Evolutionary conservation across 768 basidiomycete species (phyloP).

Genomic region (Suillus tomentosus): DNA sequence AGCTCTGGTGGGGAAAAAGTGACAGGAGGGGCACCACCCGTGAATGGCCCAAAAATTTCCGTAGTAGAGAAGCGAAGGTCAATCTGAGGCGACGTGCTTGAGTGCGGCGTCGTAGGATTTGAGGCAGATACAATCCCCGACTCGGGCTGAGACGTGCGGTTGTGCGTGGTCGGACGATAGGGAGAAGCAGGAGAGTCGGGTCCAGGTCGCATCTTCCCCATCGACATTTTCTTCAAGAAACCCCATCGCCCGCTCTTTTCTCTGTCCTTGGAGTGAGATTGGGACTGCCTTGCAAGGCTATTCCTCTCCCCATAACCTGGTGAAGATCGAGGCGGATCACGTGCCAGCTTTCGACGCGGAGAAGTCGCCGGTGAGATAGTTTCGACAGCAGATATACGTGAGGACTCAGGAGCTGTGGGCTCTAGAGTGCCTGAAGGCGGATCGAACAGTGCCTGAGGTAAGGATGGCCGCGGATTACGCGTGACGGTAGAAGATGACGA

Average conservation of each 20-base stretch:
- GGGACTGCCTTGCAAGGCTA: constrained; percentile 21
- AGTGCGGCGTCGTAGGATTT: constrained; percentile 33
- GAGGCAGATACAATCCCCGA: constrained; percentile 22
- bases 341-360: constrained; percentile 26
- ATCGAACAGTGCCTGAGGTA: constrained; percentile 53
- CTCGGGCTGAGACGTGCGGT: constrained; percentile 21
- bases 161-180: constrained; percentile 39
- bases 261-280: constrained; percentile 37
- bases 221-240: constrained; percentile 98
- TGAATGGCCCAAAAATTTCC: constrained; percentile 57
- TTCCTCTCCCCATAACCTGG: constrained; percentile 30
- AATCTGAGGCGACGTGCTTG: constrained; percentile 56
- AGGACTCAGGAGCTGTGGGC: constrained; percentile 14
- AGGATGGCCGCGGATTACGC: constrained; percentile 39
- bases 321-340: constrained; percentile 16
- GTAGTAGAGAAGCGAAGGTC: constrained; percentile 74
- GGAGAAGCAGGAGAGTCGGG: constrained; percentile 47
- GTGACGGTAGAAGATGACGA: constrained; percentile 41
- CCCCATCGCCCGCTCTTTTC: constrained; percentile 86
- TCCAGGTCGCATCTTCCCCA: constrained; percentile 79
- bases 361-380: constrained; percentile 29
- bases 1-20: constrained; percentile 24
- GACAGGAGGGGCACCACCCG: constrained; percentile 36
- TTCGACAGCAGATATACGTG: constrained; percentile 24
- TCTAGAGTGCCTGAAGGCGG: constrained; percentile 40